Conservation (phyloP, 2,329 filamentous ascomycete species). For the Venturiaceae sp. region DNA sequence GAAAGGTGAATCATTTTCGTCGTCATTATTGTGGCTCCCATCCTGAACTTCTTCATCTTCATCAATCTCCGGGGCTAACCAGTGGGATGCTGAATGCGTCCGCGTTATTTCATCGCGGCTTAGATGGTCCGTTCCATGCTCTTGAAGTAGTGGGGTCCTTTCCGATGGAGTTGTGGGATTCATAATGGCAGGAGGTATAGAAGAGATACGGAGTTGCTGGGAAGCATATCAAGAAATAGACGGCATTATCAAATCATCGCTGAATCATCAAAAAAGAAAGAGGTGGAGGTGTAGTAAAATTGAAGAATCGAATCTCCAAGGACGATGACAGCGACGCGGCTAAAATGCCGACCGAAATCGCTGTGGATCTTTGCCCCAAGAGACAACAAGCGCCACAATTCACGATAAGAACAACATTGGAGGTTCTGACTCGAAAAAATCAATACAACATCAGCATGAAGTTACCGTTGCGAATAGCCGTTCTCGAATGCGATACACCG, state of each 20-base stretch:
- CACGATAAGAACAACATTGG: neutral
- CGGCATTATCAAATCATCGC: no score
- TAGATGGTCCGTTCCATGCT: neutral
- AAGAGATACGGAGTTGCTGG: neutral
- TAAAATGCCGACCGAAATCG: neutral
- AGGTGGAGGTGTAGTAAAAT: no score
- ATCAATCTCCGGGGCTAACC: neutral
- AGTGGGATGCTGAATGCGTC: neutral
- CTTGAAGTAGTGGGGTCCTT: neutral
- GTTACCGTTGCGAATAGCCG: slow-evolving; percentile 57
- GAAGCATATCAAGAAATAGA: no score
- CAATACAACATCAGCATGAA: slow-evolving; percentile 4
- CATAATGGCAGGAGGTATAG: neutral
- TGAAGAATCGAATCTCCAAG: neutral
- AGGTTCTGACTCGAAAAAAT: neutral
- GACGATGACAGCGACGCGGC: neutral
- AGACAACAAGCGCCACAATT: neutral
- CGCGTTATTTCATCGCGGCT: neutral
- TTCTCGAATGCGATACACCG: slow-evolving; percentile 82
- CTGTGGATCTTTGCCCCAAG: neutral
- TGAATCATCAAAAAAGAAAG: neutral
- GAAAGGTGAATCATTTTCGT: slow-evolving; percentile 9
- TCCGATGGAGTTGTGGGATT: neutral
- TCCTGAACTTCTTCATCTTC: neutral
- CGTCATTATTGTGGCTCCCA: slow-evolving; percentile 17